Evolutionary conservation across 1,284 basidiomycete species (phyloP).

Genomic region (Boletus albobrunnescens): DNA sequence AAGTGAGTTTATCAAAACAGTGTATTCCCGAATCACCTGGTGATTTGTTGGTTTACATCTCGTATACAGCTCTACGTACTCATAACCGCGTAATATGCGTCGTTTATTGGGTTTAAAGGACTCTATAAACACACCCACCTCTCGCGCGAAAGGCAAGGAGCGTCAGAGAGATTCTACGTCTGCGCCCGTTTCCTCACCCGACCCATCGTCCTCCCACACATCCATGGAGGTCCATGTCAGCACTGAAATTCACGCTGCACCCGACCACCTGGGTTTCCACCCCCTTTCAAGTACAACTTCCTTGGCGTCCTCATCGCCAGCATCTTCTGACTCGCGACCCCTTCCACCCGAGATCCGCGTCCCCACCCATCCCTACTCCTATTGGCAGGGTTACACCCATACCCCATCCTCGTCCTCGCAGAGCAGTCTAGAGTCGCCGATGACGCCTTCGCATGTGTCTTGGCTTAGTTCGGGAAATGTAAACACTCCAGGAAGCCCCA

Average conservation of each 20-base stretch:
- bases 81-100: slow-evolving; percentile 23
- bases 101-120: slow-evolving; percentile 31
- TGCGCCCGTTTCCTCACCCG: slow-evolving; percentile 6
- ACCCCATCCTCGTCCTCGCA: slow-evolving; percentile 33
- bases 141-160: slow-evolving; percentile 25
- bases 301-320: slow-evolving; percentile 17
- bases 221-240: slow-evolving; percentile 29
- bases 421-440: slow-evolving; percentile 33
- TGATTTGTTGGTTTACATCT: slow-evolving; percentile 18
- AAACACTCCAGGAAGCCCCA: slow-evolving; percentile 13
- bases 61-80: slow-evolving; percentile 5
- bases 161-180: slow-evolving; percentile 13
- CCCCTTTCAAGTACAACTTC: slow-evolving; percentile 24
- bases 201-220: slow-evolving; percentile 4
- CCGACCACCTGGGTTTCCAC: slow-evolving; percentile 14
- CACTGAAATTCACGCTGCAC: slow-evolving; percentile 29
- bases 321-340: slow-evolving; percentile 16
- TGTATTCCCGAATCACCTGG: slow-evolving; percentile 15
- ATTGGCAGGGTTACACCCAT: slow-evolving; percentile 32
- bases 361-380: slow-evolving; percentile 32
- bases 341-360: slow-evolving; percentile 34
- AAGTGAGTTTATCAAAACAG: slow-evolving; percentile 13
- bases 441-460: slow-evolving; percentile 37
- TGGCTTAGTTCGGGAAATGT: slow-evolving; percentile 30
- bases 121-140: slow-evolving; percentile 8